Evolutionary conservation across 2,329 filamentous ascomycete genomes (phyloP).

Genomic region (Plenodomus lindquistii): DNA sequence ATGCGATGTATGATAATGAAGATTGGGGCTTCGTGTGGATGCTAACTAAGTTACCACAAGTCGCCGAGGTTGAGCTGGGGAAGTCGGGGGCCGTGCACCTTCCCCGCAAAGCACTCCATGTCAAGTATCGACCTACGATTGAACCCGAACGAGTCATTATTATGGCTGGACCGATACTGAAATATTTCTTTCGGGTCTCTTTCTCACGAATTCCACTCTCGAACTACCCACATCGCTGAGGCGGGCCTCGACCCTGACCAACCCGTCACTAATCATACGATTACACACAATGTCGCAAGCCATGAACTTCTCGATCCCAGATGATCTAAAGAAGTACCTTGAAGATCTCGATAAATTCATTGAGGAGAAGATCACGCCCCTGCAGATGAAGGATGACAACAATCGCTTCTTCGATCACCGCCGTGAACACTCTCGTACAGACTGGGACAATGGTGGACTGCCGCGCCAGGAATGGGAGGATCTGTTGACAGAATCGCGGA

Average conservation of each 20-base stretch:
- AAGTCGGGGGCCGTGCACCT: conserved; percentile 15
- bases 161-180: conserved; percentile 26
- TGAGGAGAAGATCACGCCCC: conserved; percentile 55
- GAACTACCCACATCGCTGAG: conserved; percentile 9
- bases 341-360: conserved; percentile 62
- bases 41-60: conserved; percentile 2
- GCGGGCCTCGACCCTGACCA: background rate
- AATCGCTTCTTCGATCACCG: conserved; percentile 68
- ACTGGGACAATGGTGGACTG: conserved; percentile 62
- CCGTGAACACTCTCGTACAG: conserved; percentile 63
- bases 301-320: conserved; percentile 56
- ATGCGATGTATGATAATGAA: no score
- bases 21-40: background rate
- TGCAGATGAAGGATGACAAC: conserved; percentile 62
- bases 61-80: conserved; percentile 9
- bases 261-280: background rate
- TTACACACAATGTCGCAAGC: conserved; percentile 1
- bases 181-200: conserved; percentile 7
- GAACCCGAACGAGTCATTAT: conserved; percentile 32
- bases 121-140: conserved; percentile 19
- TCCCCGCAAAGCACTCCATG: conserved; percentile 19
- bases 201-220: background rate
- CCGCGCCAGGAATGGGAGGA: conserved; percentile 63
- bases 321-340: conserved; percentile 54
- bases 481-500: conserved; percentile 54